phyloP scores from a whole-genome alignment of 495 filamentous ascomycete genomes.

The Geoglossum glabrum region DNA sequence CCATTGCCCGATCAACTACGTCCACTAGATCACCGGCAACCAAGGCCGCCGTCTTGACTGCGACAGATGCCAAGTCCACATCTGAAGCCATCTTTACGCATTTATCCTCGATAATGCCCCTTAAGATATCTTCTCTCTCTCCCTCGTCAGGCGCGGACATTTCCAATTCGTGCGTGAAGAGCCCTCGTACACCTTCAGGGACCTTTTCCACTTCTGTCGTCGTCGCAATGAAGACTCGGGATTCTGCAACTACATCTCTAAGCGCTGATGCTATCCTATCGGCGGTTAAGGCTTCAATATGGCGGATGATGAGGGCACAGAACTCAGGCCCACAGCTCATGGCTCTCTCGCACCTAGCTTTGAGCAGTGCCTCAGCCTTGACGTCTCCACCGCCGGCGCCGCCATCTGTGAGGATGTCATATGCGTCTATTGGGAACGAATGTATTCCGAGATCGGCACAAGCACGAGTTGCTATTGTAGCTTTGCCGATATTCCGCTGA shows the following conservation, averaged over 20 bases:
- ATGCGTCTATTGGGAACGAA: constrained; percentile 73
- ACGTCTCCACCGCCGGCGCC: constrained; percentile 72
- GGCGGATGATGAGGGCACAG: constrained; percentile 65
- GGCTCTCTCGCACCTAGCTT: constrained; percentile 70
- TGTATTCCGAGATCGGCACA: constrained; percentile 80
- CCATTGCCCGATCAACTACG: constrained; percentile 73
- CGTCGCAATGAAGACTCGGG: constrained; percentile 71
- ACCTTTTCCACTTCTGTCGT: constrained; percentile 90
- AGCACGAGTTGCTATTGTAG: constrained; percentile 50
- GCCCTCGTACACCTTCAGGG: constrained; percentile 65
- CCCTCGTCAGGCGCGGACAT: constrained; percentile 82
- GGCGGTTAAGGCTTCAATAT: constrained; percentile 77
- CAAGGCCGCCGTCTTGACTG: constrained; percentile 85
- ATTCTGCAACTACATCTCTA: constrained; percentile 51
- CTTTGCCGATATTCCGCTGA: constrained; percentile 82
- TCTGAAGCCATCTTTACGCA: constrained; percentile 53
- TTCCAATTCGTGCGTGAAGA: constrained; percentile 93
- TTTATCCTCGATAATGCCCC: constrained; percentile 52
- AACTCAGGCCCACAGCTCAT: constrained; percentile 68
- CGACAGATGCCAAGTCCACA: constrained; percentile 64
- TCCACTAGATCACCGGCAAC: constrained; percentile 89
- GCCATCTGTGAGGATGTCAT: constrained; percentile 80
- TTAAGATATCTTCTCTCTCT: constrained; percentile 73
- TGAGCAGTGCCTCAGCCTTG: constrained; percentile 77
- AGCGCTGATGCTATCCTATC: constrained; percentile 72